Base-by-base conservation (phyloP, 768 basidiomycete species). In the Phylloporus scabripes region DNA sequence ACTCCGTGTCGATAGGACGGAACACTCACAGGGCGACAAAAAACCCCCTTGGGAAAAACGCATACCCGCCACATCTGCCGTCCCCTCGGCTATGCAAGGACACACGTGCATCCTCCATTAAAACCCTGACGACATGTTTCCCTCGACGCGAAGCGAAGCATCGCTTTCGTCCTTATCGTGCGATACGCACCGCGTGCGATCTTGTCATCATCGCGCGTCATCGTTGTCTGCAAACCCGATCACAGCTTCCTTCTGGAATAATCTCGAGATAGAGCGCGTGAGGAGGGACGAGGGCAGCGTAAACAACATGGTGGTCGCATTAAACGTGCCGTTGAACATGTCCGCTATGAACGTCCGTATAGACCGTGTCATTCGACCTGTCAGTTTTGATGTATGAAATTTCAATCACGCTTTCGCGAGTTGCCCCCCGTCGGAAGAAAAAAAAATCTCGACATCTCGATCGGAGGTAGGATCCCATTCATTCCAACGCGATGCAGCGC, bases 81-180 rank as follows among this genome's bases (percentile, higher is more conserved):
- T 26, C 28, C 38, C 26, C 42, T 42, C 42, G 42, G 42, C 42
- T 42, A 31, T 31, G 29, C 18, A 7, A n/a, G n/a, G 4, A 7
- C 42, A 45, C 44, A 45, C 44, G 44, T 45, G 44, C 44, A 45
- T 14, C 5, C 20, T 11, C 36, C 36, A 40, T 40, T 45, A 28
- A 28, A 45, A 45, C 44, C 24, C 34, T 45, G 24, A 11, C 21
- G 33, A 24, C 33, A 45, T 44, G 43, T 45, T 45, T 34, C 21
- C 20, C 33, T 5, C 32, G 43, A 45, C 32, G 43, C 32, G 43
- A 45, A 45, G 23, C 33, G 34, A 45, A 45, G 34, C 34, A 34
- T 34, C 34, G 21, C 31, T 20, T 45, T 43, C n/a, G 24, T 29
- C 10, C 28, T 28, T 31, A 43, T 43, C 42, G 29, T 18, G 43